Evolutionary conservation across 345 rosid genomes (phyloP), one percentile per base, ranked within the genome.

Genomic region (Lepidium aucheri): DNA sequence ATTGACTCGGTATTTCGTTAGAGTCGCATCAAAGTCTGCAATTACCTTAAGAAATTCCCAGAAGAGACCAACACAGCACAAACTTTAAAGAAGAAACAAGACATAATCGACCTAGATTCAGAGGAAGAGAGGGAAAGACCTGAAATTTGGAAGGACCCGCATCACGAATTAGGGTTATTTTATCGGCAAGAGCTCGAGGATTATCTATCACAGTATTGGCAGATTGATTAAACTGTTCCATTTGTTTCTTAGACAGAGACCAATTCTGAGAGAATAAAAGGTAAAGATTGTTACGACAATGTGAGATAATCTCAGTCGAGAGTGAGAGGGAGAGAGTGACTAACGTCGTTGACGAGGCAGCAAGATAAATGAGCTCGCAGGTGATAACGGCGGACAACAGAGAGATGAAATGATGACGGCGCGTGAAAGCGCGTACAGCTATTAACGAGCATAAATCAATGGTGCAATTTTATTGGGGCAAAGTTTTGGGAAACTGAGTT

Each of bases 11-110:
- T 76, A 91, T 36, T 66, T 77, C 35, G 98, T 91, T 63, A 91
- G 70, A 26, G 98, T 91, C 2, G 82, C 90, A 77, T 91, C 96
- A 49, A 88, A 91, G 82, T 91, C 96, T 14, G 94, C 94, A 72
- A 91, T 86, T 12, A 70, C 74, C 74, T 70, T 22, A 10, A 9
- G 20, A 14, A 9, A 46, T 40, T 40, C 46, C 9, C 24, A 68
- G 57, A 67, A 68, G 57, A 67, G 15, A 68, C 1, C 22, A 24
- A 47, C 13, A 60, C 60, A 60, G n/a, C 3, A 53, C 7, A 62
- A 45, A 20, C 10, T 24, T 7, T 8, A 5, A 35, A 69, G 17
- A 35, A 4, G 7, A 38, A 24, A 4, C 2, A 45, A 40, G 43
- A 30, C 14, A 40, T 28, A 28, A 28, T 32, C 3, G 18, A 82